These are phyloP conservation scores for Ormosia semicastrata DNA, from an alignment of 306 rosid species.

Conservation along the genomic window DNA sequence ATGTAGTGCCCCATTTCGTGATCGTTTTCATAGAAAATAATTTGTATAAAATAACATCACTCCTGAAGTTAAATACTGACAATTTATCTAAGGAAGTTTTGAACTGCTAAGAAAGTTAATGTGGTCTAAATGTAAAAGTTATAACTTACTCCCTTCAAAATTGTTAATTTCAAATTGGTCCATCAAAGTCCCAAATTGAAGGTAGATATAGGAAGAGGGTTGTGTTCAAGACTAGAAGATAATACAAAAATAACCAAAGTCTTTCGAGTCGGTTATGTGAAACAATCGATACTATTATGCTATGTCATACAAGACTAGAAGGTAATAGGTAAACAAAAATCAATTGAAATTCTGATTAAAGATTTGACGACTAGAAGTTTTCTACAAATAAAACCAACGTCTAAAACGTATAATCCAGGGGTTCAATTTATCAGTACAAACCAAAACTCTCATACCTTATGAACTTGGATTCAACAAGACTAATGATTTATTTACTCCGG, in stretches of 20 bases:
- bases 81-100: neutral
- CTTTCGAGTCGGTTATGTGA: no score
- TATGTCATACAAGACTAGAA: neutral
- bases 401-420: neutral
- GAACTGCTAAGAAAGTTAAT: neutral
- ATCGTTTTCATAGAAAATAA: no score
- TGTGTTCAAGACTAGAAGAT: neutral
- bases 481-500: conserved; percentile 46
- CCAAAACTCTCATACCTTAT: neutral
- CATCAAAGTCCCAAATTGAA: neutral
- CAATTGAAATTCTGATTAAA: neutral
- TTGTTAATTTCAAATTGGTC: neutral
- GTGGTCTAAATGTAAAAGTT: neutral
- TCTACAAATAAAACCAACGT: neutral
- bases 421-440: conserved; percentile 22
- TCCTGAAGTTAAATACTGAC: neutral
- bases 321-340: neutral
- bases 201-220: neutral
- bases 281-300: no score
- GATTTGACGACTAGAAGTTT: neutral
- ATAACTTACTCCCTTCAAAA: neutral
- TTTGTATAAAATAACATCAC: neutral
- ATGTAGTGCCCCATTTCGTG: no score
- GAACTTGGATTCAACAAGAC: conserved; percentile 17
- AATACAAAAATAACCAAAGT: no score